Evolutionary conservation across 768 basidiomycete species (phyloP).

Genomic region (Naematelia aurantialba): DNA sequence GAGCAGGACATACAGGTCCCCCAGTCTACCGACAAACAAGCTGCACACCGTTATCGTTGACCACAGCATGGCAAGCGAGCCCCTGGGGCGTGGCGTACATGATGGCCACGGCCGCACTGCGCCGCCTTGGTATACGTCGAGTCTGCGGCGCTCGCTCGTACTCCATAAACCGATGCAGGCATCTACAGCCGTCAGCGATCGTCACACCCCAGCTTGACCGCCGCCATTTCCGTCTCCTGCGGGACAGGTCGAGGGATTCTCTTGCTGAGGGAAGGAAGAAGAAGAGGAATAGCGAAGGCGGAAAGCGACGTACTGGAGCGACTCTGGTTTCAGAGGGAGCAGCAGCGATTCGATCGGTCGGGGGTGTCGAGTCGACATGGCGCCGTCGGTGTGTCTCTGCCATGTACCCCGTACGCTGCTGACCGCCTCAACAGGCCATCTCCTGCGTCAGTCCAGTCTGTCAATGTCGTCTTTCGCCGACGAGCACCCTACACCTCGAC

Average conservation of each 20-base stretch:
- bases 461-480: too few relatives aligned
- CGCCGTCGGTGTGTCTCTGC: not conserved
- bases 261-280: not conserved
- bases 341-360: slow-evolving; percentile 27
- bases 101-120: slow-evolving; percentile 24
- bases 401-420: too few relatives aligned
- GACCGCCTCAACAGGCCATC: too few relatives aligned
- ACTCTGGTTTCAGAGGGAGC: slow-evolving; percentile 37
- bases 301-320: slow-evolving; percentile 27
- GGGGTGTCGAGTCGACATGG: slow-evolving; percentile 3
- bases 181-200: slow-evolving; percentile 15
- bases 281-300: not conserved
- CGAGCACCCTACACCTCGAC: too few relatives aligned
- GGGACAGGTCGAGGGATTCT: too few relatives aligned
- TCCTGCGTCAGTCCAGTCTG: too few relatives aligned
- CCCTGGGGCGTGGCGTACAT: slow-evolving; percentile 11
- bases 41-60: slow-evolving; percentile 10
- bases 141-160: slow-evolving; percentile 10
- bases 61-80: not conserved
- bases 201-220: too few relatives aligned
- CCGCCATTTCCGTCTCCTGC: too few relatives aligned
- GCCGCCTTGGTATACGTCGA: slow-evolving; percentile 10
- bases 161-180: slow-evolving; percentile 16
- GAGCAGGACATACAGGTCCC: slow-evolving; percentile 78
- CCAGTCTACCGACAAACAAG: slow-evolving; percentile 74